phyloP scores from a whole-genome alignment of 768 basidiomycete genomes.

The Trametes cinnabarina region DNA sequence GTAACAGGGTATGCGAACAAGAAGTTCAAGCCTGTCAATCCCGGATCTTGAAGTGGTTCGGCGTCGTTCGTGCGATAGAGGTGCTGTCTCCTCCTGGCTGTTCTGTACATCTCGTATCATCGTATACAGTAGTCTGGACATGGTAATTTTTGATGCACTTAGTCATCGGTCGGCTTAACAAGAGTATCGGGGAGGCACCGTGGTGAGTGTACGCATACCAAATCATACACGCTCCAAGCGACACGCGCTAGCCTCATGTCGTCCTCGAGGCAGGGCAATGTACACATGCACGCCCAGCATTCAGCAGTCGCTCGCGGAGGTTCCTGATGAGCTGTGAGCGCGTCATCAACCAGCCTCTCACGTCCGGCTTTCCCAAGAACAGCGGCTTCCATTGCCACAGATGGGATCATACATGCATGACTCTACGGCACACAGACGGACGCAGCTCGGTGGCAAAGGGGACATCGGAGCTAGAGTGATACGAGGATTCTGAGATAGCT shows the following conservation, averaged over 20 bases:
- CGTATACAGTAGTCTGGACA: background rate
- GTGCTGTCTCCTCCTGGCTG: too few species aligned
- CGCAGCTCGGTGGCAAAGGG: background rate
- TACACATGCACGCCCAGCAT: background rate
- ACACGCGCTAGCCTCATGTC: slow-evolving; percentile 14
- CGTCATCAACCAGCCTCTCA: background rate
- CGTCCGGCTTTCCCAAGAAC: background rate
- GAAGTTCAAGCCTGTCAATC: slow-evolving; percentile 61
- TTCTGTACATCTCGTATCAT: background rate
- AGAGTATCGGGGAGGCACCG: too few species aligned
- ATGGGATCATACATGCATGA: background rate
- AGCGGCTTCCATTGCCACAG: background rate
- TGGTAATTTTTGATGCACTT: too few species aligned
- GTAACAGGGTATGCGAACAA: slow-evolving; percentile 59
- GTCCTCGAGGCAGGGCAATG: slow-evolving; percentile 9
- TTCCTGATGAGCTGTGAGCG: background rate
- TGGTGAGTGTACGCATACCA: background rate
- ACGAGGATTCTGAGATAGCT: background rate
- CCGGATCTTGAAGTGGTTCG: too few species aligned
- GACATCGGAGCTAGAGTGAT: background rate
- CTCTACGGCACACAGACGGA: background rate
- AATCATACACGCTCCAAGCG: background rate
- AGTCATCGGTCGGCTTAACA: too few species aligned
- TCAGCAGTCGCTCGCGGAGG: slow-evolving; percentile 3
- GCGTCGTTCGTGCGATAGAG: too few species aligned